Evolutionary conservation across 2,329 filamentous ascomycete species (phyloP).

Genomic region (Hypoxylon sp.): DNA sequence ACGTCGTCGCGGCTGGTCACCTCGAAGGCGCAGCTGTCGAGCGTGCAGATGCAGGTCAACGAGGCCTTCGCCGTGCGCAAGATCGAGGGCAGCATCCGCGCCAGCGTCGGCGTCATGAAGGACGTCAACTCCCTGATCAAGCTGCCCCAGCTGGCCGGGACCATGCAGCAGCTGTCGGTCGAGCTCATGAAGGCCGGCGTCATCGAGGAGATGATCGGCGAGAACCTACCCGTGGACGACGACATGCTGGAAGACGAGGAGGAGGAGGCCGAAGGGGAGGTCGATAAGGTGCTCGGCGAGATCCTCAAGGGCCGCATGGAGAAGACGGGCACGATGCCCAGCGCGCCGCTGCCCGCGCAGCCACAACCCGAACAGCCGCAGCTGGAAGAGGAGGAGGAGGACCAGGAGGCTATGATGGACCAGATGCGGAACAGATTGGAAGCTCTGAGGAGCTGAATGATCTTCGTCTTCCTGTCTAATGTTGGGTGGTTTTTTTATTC

Average conservation of each 20-base stretch:
- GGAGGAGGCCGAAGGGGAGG: conserved; percentile 81
- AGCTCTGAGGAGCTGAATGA: conserved; percentile 81
- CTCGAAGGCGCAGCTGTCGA: conserved; percentile 89
- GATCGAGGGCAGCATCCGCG: conserved; percentile 91
- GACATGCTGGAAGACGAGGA: conserved; percentile 77
- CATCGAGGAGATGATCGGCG: conserved; percentile 96
- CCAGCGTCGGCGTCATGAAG: conserved; percentile 93
- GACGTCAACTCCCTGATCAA: conserved; percentile 89
- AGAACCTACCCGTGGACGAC: conserved; percentile 83
- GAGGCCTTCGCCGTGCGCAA: conserved; percentile 95
- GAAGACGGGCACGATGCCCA: conserved; percentile 68
- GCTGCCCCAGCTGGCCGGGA: conserved; percentile 86
- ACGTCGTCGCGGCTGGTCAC: conserved; percentile 81
- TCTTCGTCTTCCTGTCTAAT: not conserved
- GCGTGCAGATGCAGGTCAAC: conserved; percentile 96
- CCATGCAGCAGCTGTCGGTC: conserved; percentile 87
- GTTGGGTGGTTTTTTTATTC: conserved; percentile 13
- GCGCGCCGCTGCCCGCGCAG: conserved; percentile 65
- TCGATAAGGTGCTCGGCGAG: conserved; percentile 93
- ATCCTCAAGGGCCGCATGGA: conserved; percentile 85
- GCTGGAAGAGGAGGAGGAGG: conserved; percentile 81
- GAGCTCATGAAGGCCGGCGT: conserved; percentile 96
- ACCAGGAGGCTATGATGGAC: conserved; percentile 89
- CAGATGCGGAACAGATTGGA: conserved; percentile 94
- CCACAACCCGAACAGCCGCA: conserved; percentile 66